These are phyloP conservation scores for Polyporus tsugae DNA, from an alignment of 1,284 basidiomycete species.

Conservation along the genomic window DNA sequence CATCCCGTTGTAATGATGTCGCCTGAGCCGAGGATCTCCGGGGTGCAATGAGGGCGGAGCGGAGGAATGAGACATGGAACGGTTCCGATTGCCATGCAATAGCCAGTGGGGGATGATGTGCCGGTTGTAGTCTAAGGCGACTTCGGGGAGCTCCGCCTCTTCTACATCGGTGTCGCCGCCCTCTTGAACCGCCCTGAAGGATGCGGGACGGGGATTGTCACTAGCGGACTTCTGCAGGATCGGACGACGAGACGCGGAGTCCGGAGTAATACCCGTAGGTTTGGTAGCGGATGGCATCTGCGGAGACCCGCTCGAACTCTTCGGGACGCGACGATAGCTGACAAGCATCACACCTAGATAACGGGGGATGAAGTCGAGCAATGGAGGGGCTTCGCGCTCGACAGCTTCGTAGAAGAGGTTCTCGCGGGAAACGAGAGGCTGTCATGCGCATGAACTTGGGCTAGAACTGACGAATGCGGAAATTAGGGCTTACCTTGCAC, in stretches of 20 bases:
- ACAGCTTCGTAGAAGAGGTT: conserved; percentile 99
- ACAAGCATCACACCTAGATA: conserved; percentile 99
- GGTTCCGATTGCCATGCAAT: conserved; percentile 62
- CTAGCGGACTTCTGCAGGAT: conserved; percentile 49
- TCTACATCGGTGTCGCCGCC: conserved; percentile 58
- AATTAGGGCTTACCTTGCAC: conserved; percentile 81
- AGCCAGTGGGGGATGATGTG: conserved; percentile 98
- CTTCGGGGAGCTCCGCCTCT: conserved; percentile 86
- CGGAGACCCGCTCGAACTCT: conserved; percentile 35
- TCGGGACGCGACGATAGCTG: conserved; percentile 84
- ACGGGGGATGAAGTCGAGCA: conserved; percentile 93
- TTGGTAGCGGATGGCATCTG: conserved; percentile 22
- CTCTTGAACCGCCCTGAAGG: conserved; percentile 28
- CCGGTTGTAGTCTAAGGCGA: conserved; percentile 90
- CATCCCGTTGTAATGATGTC: conserved; percentile 55
- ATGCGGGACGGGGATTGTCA: conserved; percentile 33
- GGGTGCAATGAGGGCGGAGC: conserved; percentile 31
- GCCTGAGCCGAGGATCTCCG: conserved; percentile 36
- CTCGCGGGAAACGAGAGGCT: conserved; percentile 96
- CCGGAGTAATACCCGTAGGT: conserved; percentile 18
- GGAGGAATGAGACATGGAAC: conserved; percentile 59
- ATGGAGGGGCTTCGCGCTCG: conserved; percentile 89
- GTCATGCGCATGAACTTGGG: conserved; percentile 15
- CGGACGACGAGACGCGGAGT: conserved; percentile 30
- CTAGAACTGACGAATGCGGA: conserved; percentile 17